Evolutionary conservation across 768 basidiomycete genomes (phyloP).

Genomic region (Pseudohyphozyma bogoriensis): DNA sequence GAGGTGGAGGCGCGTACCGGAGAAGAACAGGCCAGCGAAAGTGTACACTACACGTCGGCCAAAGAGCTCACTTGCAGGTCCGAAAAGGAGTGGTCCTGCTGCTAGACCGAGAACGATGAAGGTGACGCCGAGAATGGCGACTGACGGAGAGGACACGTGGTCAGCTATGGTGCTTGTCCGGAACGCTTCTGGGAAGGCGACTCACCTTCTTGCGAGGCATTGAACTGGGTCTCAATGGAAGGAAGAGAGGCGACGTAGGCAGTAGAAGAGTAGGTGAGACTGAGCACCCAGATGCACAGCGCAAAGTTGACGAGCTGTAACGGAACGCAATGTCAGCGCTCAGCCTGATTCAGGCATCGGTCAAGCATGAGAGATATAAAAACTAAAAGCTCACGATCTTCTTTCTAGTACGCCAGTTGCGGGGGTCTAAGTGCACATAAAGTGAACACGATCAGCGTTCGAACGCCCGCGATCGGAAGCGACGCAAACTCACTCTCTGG

Average conservation of each 20-base stretch:
- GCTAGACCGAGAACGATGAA: slow-evolving; percentile 19
- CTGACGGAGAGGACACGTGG: neutral
- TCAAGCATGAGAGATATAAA: neutral
- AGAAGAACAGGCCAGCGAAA: slow-evolving; percentile 35
- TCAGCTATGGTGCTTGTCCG: too few species aligned
- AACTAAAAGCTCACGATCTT: slow-evolving; percentile 4
- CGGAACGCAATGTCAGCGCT: neutral
- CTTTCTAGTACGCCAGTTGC: slow-evolving; percentile 8
- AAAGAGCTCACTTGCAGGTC: slow-evolving; percentile 37
- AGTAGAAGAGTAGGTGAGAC: slow-evolving; percentile 14
- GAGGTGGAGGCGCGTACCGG: too few species aligned
- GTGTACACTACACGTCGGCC: slow-evolving; percentile 40
- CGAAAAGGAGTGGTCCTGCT: slow-evolving; percentile 39
- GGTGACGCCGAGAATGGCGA: slow-evolving; percentile 14
- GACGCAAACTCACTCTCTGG: neutral
- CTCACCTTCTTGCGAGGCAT: slow-evolving; percentile 8
- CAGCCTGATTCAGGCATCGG: neutral
- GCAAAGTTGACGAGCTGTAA: slow-evolving; percentile 2
- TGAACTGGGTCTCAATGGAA: slow-evolving; percentile 6
- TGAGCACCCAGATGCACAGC: slow-evolving; percentile 19
- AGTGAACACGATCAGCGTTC: neutral
- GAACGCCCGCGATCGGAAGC: neutral
- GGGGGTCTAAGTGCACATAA: neutral
- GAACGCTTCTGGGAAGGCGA: neutral
- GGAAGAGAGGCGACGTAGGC: slow-evolving; percentile 12